Conservation (phyloP, 768 basidiomycete genomes). For the Obba rivulosa region DNA sequence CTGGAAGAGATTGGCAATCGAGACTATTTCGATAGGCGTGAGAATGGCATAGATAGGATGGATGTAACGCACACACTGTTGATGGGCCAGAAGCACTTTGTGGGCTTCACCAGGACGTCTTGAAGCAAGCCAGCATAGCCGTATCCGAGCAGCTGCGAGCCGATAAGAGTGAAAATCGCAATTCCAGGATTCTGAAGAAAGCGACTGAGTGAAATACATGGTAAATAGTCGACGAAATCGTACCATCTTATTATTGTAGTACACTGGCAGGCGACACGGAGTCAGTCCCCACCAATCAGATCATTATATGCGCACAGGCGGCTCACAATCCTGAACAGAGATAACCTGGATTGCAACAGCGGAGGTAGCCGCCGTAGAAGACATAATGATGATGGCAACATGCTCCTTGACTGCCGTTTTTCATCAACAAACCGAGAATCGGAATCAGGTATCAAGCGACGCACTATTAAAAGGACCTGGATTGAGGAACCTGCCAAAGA, state of each 20-base stretch:
- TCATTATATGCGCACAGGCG: neutral
- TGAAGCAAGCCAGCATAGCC: slow-evolving; percentile 31
- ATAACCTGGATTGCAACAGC: slow-evolving; percentile 29
- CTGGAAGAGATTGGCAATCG: slow-evolving; percentile 26
- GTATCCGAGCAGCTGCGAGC: slow-evolving; percentile 30
- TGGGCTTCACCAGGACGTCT: slow-evolving; percentile 48
- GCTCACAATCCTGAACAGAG: slow-evolving; percentile 27
- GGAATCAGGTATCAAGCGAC: slow-evolving; percentile 8
- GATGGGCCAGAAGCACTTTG: slow-evolving; percentile 28
- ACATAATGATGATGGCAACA: slow-evolving; percentile 31
- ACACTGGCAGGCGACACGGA: slow-evolving; percentile 13
- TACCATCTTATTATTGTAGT: slow-evolving; percentile 35
- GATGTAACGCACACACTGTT: slow-evolving; percentile 16
- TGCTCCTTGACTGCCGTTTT: slow-evolving; percentile 32
- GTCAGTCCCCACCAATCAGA: neutral
- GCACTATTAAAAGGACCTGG: slow-evolving; percentile 34
- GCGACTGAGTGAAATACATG: neutral
- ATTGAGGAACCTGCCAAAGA: slow-evolving; percentile 30
- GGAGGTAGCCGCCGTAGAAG: slow-evolving; percentile 26
- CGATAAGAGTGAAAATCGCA: slow-evolving; percentile 32
- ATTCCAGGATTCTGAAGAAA: slow-evolving; percentile 20
- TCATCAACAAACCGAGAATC: neutral
- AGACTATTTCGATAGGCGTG: slow-evolving; percentile 9
- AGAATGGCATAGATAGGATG: neutral
- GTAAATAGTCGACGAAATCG: neutral